Evolutionary conservation across 2,329 filamentous ascomycete species (phyloP), one percentile per base, ranked within the genome.

Genomic region (Fusarium sp.): DNA sequence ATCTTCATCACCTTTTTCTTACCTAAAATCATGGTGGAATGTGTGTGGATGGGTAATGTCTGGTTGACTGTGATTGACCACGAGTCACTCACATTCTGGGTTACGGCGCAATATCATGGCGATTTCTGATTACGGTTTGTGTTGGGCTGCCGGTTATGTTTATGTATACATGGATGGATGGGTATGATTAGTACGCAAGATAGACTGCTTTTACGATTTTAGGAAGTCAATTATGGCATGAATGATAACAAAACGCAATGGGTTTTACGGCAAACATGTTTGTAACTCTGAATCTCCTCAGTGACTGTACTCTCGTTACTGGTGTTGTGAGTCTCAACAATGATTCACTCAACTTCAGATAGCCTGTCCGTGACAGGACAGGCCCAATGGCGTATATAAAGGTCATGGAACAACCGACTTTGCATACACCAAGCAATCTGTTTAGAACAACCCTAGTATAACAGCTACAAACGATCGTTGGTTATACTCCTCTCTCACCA

Each of bases 41-140:
- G 23, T 30, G 45, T 25, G 23, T 30, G 45, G 67, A 34, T 57
- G 41, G 49, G 45, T 67, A 70, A 70, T 69, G 49, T 55, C 32
- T 41, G 49, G 53, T 20, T 21, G 53, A 21, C 20, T 18, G 30
- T 61, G 56, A 62, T 54, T 63, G 48, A 45, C 20, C 45, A 70
- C 53, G 42, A 69, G 58, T 63, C 47, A 67, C 66, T 57, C 42
- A 37, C 40, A 32, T 62, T 69, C 25, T 55, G 46, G 49, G 57
- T 55, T 14, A 70, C 20, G 67, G 67, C 67, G 67, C 57, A 70
- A 70, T 25, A 67, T 47, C 47, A 69, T 49, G 67, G 66, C 42
- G 25, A 46, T 32, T 55, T 50, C 43, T 30, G 41, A 42, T 47
- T 48, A 65, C 21, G 55, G 54, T 10, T 25, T 46, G 21, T 32